Evolutionary conservation across 805 yeast genomes (phyloP), one percentile per base, ranked within the genome.

Genomic region (Pichia occidentalis): DNA sequence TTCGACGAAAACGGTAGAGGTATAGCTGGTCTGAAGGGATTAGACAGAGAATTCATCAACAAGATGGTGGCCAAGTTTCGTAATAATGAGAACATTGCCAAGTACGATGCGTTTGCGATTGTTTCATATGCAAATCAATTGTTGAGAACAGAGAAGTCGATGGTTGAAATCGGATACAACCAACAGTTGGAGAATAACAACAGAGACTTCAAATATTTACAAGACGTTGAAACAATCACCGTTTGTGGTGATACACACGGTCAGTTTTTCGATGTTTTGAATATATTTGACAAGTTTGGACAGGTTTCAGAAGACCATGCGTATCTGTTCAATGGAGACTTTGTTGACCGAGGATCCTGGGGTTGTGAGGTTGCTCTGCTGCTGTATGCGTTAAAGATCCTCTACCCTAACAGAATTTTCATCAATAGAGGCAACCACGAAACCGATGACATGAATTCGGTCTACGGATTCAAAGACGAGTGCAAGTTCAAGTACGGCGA

Each of bases 171-270:
- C 27, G 64, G 65, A 3, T 53, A 70, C 9, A 34, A 42, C 8
- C 42, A 59, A 38, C 19, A 44, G 40, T 14, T n/a, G n/a, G n/a
- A n/a, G n/a, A 55, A 68, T 39, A 62, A 63, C 7, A 65, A 64
- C 37, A 51, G 61, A 77, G 43, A 59, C 57, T 12, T 53, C 50
- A 49, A 43, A 25, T 39, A 48, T 63, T 24, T 39, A 7, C 68
- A 53, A 4, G 53, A 53, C n/a, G 56, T 52, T 14, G 59, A 65
- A 38, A 72, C 64, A 43, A 68, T 90, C 32, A 85, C 97, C 1
- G 84, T 92, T 8, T 92, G 95, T 50, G 98, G 98, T 48, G 98
- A 92, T 59, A 90, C 97, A 1, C 98, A 92, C 59, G 98, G 98
- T 28, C 98, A 92, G 61, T 87, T 83, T 57, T 90, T 74, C 53